Conservation (phyloP, 768 basidiomycete species). For the Mycena polygramma region DNA sequence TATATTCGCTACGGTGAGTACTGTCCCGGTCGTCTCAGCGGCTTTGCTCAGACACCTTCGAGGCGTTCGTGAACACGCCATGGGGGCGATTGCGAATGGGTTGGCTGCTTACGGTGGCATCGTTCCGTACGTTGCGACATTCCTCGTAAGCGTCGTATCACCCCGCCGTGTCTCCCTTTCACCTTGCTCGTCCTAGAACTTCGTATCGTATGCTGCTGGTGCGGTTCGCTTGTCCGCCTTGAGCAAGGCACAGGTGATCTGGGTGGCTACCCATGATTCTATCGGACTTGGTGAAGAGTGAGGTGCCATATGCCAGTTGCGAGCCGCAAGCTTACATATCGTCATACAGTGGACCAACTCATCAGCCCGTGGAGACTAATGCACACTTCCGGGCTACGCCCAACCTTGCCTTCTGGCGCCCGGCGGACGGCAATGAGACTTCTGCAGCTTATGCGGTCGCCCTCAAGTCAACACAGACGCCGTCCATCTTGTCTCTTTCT, state of each 20-base stretch:
- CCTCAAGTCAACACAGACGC: constrained; percentile 79
- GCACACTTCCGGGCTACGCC: constrained; percentile 90
- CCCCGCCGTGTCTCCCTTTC: constrained; percentile 5
- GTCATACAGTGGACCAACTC: constrained; percentile 78
- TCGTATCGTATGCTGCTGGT: constrained; percentile 94
- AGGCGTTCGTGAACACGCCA: constrained; percentile 93
- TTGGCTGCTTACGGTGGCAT: constrained; percentile 91
- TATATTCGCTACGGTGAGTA: constrained; percentile 89
- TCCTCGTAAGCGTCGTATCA: constrained; percentile 69
- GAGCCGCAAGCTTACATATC: constrained; percentile 14
- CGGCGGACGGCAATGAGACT: constrained; percentile 97
- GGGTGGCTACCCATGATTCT: constrained; percentile 97
- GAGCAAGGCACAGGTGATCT: constrained; percentile 90
- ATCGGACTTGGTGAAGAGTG: constrained; percentile 90
- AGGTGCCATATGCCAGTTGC: neutral
- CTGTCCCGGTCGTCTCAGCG: neutral
- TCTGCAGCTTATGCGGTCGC: constrained; percentile 91
- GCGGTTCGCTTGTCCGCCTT: constrained; percentile 93
- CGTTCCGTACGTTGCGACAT: constrained; percentile 92
- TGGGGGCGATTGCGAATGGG: constrained; percentile 97
- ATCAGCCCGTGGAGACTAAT: constrained; percentile 94
- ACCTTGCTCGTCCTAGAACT: constrained; percentile 67
- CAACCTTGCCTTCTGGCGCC: constrained; percentile 93
- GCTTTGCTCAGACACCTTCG: neutral
- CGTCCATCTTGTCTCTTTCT: constrained; percentile 86